Percentiles rank a stretch among this genome's conserved stretches.
These are phyloP conservation scores for Bacterosira constricta DNA, from an alignment of 108 stramenopile species.

Conservation along the genomic window DNA sequence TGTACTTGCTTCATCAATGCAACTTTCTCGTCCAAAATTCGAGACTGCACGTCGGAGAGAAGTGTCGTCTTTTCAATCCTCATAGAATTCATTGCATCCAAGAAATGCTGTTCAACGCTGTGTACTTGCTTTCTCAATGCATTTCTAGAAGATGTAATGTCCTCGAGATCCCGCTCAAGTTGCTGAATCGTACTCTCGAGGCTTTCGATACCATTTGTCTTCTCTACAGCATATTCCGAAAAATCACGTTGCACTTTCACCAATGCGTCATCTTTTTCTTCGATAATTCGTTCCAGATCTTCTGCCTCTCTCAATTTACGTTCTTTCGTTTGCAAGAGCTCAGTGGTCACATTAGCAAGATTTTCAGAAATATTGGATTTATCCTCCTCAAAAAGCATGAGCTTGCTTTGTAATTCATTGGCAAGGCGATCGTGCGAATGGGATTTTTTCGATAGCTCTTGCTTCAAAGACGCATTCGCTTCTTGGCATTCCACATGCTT, in stretches of 20 bases:
- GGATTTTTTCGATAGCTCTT: constrained; percentile 6
- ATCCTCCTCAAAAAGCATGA: constrained; percentile 18
- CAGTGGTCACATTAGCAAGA: constrained; percentile 10
- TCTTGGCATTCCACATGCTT: constrained; percentile 6
- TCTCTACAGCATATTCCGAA: background rate
- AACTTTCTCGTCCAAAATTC: constrained; percentile 15
- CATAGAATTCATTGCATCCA: constrained; percentile 11
- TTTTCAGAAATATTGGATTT: constrained; percentile 1
- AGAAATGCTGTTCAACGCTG: constrained; percentile 1
- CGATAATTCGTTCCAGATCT: constrained; percentile 15
- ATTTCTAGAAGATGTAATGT: background rate
- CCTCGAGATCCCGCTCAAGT: constrained; percentile 17
- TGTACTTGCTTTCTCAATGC: constrained; percentile 10
- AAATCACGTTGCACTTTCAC: background rate
- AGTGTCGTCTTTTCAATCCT: constrained; percentile 23
- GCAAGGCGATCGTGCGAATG: constrained; percentile 1
- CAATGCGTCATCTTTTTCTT: constrained; percentile 25
- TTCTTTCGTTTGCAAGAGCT: constrained; percentile 9
- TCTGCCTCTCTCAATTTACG: constrained; percentile 18
- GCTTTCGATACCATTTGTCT: constrained; percentile 1
- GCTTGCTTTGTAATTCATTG: constrained; percentile 4
- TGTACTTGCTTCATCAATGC: constrained; percentile 21
- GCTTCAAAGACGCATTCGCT: constrained; percentile 14
- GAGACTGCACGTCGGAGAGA: constrained; percentile 22
- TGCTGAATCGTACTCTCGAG: constrained; percentile 14